Evolutionary conservation across 768 basidiomycete genomes (phyloP), one percentile per base, ranked within the genome.

Genomic region (Lentinula guzmanii): DNA sequence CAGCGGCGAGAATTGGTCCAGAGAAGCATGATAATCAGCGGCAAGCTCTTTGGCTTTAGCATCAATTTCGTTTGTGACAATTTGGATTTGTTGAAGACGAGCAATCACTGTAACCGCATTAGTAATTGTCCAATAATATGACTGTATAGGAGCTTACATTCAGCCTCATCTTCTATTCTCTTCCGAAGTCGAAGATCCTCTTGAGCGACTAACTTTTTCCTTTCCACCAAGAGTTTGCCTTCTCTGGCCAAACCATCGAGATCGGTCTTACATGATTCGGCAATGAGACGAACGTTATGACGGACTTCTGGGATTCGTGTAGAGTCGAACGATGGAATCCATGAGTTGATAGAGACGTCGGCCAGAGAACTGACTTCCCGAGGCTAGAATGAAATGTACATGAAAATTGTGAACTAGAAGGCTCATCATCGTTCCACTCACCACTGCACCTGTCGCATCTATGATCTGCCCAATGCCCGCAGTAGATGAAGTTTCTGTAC

Each of bases 261-360:
- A 62, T 96, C 91, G 16, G 80, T 84, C 66, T 91, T 91, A 67
- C 93, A 89, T 1, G 86, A 80, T 52, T 94, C 91, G 1, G 85
- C 81, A 37, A 99, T 93, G 46, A 98, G 82, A 4, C 90, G 86
- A 31, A 99, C 75, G 71, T 98, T 99, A 71, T 99, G 95, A 28
- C 96, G 85, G n/a, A 99, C 85, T 77, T 99, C 97, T 0, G 97
- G 97, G 64, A 98, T 87, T 59, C 92, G 88, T 52, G 87, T 92
- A 5, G 88, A 82, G 66, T 99, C 96, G 13, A 86, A 85, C 0
- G 93, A 86, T 0, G 93, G 93, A 9, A 90, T 87, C 94, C 95
- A 97, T 2, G 84, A 85, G 62, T 81, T 89, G 66, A 81, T 72
- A 18, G 87, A 85, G 35, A 95, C 75, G 45, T 93, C 88, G 11